Evolutionary conservation across 2,329 filamentous ascomycete species (phyloP), one percentile per base, ranked within the genome.

Genomic region (Colletotrichum ledebouriae): DNA sequence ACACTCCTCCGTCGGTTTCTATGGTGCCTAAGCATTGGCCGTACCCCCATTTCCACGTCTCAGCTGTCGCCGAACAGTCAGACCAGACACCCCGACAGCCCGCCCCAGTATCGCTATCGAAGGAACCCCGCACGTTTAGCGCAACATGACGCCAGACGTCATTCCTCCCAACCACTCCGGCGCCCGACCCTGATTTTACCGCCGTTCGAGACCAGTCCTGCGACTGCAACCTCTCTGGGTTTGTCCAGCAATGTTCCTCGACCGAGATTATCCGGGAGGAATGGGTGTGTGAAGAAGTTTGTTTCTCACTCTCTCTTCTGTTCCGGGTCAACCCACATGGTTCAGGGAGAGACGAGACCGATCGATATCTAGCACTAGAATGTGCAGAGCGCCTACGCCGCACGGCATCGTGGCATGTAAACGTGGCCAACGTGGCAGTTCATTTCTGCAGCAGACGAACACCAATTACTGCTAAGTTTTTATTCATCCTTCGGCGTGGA

Each of bases 111-210:
- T 61, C 33, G 46, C 29, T 59, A 39, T 44, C 46, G 46, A 47
- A 44, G 47, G 47, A 53, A 12, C 59, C 57, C 59, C 59, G 47
- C 59, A 61, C 11, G 6, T 46, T 33, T 61, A 22, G 59, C 39
- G 59, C 59, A 39, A 33, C 3, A 44, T 53, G 59, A 61, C 46
- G 59, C 42, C 47, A 59, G 59, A 61, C 47, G 59, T 61, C 47
- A 53, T 61, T 53, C 62, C 59, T 55, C 50, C 59, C 59, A 56
- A 63, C 59, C 50, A 56, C 47, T 61, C 25, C 22, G 39, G 39
- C 49, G 11, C 41, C 11, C 56, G 56, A 52, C 61, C 56, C 61
- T 56, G 55, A 47, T 56, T 65, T 56, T 58, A 57, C 29, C 34
- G 41, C 39, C 39, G 46, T 55, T 55, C 37, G 50, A 63, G 52